Percentiles rank a stretch among this genome's conserved stretches.
phyloP scores from a whole-genome alignment of 768 basidiomycete genomes.

The Lenzites betulinus region DNA sequence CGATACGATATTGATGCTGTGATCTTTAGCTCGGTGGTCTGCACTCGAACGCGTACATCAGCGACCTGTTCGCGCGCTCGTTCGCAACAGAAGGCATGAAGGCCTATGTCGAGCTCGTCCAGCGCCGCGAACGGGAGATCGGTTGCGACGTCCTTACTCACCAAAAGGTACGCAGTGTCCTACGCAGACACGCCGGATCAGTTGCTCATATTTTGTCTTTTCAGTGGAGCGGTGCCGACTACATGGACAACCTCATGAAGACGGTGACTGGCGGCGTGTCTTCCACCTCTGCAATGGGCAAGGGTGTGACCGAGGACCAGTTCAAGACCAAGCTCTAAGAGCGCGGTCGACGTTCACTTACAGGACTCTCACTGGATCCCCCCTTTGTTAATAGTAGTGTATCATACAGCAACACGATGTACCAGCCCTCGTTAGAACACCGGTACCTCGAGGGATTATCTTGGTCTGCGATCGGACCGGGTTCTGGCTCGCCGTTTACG shows the following conservation, averaged over 20 bases:
- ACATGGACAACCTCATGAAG: constrained; percentile 88
- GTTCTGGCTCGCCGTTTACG: no score
- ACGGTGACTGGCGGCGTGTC: constrained; percentile 97
- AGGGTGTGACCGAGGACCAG: constrained; percentile 91
- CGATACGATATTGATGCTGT: not conserved
- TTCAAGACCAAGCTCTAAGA: constrained; percentile 57
- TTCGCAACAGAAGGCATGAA: constrained; percentile 98
- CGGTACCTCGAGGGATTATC: no score
- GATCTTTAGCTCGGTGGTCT: constrained; percentile 82
- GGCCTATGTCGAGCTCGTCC: constrained; percentile 95
- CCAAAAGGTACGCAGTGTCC: constrained; percentile 65
- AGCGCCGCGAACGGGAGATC: constrained; percentile 89
- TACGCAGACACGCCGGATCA: not conserved
- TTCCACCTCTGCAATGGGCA: constrained; percentile 99
- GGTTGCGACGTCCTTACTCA: constrained; percentile 97
- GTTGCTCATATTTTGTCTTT: not conserved
- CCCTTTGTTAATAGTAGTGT: not conserved
- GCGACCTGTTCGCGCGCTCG: constrained; percentile 85
- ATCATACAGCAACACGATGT: not conserved
- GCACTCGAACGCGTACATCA: constrained; percentile 97
- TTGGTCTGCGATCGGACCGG: no score
- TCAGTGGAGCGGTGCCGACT: constrained; percentile 95
- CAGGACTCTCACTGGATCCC: not conserved
- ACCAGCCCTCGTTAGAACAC: no score
- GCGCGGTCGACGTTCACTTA: not conserved